phyloP scores from a whole-genome alignment of 2,329 filamentous ascomycete species.

The Diaporthe ampelina region DNA sequence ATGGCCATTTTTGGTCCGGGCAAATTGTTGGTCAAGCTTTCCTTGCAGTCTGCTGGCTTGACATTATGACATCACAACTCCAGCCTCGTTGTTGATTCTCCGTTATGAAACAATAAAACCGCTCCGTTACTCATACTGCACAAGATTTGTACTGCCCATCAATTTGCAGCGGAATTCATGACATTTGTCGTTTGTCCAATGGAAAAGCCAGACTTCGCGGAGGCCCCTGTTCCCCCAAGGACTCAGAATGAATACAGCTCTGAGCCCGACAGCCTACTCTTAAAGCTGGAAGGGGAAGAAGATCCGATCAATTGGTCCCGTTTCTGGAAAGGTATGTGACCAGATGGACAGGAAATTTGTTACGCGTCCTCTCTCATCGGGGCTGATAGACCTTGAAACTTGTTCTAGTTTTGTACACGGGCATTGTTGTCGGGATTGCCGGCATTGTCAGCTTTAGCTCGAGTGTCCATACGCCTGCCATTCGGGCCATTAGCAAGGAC shows the following conservation, averaged over 20 bases:
- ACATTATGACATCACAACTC: not conserved
- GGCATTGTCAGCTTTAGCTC: not conserved
- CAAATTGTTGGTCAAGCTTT: not conserved
- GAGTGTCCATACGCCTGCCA: not conserved
- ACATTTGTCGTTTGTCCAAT: not conserved
- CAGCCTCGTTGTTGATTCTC: not conserved
- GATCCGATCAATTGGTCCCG: not conserved
- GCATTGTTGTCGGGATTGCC: not conserved
- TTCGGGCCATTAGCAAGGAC: not conserved
- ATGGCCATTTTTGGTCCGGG: not conserved
- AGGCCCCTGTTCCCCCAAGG: not conserved
- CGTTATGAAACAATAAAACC: not conserved
- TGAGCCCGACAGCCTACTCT: not conserved
- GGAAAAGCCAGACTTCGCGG: conserved; percentile 1
- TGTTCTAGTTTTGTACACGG: not conserved
- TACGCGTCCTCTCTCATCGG: not conserved
- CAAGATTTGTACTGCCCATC: not conserved
- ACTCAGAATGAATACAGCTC: not conserved
- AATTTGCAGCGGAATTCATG: not conserved
- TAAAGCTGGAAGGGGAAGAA: not conserved
- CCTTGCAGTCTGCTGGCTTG: not conserved
- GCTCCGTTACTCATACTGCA: not conserved
- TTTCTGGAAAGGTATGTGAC: not conserved
- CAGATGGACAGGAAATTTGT: not conserved
- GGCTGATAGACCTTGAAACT: not conserved